A percentile compares a stretch with the other conserved stretches of the same genome.
phyloP scores from a whole-genome alignment of 139 green algal genomes.

The Coelastrella sp. region DNA sequence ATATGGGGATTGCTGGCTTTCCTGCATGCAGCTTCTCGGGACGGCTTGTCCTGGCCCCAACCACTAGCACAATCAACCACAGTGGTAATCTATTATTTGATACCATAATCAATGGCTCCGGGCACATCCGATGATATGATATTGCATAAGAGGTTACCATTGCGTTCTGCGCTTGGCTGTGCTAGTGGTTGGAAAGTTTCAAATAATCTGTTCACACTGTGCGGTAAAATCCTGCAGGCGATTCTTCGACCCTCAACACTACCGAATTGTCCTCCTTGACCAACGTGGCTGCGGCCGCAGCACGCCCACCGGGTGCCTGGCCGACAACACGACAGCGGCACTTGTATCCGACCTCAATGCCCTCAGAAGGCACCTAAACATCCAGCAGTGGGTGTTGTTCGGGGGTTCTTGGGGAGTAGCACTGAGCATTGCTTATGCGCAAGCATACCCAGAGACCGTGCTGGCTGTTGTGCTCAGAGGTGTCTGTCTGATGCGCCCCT shows the following conservation, averaged over 20 bases:
- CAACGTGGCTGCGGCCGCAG: constrained; percentile 76
- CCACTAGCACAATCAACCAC: too few relatives aligned
- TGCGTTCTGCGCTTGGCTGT: too few relatives aligned
- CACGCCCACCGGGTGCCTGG: constrained; percentile 63
- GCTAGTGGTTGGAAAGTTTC: background rate
- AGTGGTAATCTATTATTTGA: too few relatives aligned
- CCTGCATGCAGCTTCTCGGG: too few relatives aligned
- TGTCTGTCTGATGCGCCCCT: constrained; percentile 76
- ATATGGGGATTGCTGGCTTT: too few relatives aligned
- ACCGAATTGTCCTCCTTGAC: constrained; percentile 76
- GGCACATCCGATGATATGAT: too few relatives aligned
- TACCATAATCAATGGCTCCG: too few relatives aligned
- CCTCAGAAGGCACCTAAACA: constrained; percentile 59
- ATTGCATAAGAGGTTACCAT: too few relatives aligned
- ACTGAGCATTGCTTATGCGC: constrained; percentile 74
- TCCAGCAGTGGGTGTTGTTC: constrained; percentile 73
- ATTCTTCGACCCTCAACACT: constrained; percentile 77
- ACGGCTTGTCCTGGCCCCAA: too few relatives aligned
- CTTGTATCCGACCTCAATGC: constrained; percentile 73
- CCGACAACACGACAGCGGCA: constrained; percentile 68
- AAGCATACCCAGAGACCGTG: background rate
- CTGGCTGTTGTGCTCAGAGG: constrained; percentile 26
- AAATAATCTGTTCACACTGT: background rate
- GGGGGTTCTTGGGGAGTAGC: constrained; percentile 81
- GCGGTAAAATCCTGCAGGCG: constrained; percentile 50